Evolutionary conservation across 2,329 filamentous ascomycete species (phyloP), one percentile per base, ranked within the genome.

Genomic region (Diplodia seriata): DNA sequence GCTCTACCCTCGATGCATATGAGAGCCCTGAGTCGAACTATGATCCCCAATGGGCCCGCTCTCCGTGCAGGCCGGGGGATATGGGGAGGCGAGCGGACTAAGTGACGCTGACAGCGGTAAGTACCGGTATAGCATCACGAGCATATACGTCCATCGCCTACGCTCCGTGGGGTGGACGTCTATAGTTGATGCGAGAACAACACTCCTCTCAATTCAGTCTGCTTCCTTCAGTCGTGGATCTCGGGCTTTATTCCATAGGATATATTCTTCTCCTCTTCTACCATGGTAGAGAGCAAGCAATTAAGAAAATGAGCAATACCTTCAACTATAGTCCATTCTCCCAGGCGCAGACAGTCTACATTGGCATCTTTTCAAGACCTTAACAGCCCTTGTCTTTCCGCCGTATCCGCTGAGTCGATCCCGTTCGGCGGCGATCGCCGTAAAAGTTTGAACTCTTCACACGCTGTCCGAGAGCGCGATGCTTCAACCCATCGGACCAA

Each of bases 151-250:
- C 55, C 66, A 49, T 40, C 66, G 66, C 61, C 49, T 63, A 50
- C 55, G 47, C 55, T 29, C 57, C 53, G 70, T 70, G 69, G 66
- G 68, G 69, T 65, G 55, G 49, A 71, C 56, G 70, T 67, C 70
- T 72, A 72, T 72, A 71, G 69, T 71, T 69, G 70, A 67, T 72
- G 69, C 70, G 26, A 72, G 57, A 71, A 29, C 66, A 66, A 68
- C 54, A 26, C 6, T 61, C 69, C 69, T 23, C 61, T 57, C 56
- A 70, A 70, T 69, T 71, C 53, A 68, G 68, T 69, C 67, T 61
- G 47, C 56, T 68, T 63, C 36, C 57, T 54, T 29, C 36, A 49
- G 36, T 26, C 8, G 20, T 68, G 64, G 66, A 47, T 55, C 15
- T 8, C 66, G 38, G 69, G 68, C 61, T 56, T 69, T 70, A 68